phyloP scores from a whole-genome alignment of 23 red algal genomes.

The Gracilariopsis chorda region DNA sequence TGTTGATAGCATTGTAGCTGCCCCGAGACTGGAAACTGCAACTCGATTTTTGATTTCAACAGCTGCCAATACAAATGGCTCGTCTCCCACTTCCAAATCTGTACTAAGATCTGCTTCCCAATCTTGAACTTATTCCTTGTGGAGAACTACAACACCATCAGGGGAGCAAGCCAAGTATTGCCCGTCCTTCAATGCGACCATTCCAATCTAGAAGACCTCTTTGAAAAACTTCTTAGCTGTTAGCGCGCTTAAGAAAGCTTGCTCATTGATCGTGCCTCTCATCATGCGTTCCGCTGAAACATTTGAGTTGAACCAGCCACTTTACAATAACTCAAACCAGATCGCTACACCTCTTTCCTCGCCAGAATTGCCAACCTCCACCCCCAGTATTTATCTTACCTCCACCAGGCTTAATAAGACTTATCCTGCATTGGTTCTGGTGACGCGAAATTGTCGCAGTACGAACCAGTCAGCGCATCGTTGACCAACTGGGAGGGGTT shows the following conservation, averaged over 20 bases:
- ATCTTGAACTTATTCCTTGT: neutral
- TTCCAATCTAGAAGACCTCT: neutral
- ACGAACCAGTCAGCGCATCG: constrained; percentile 9
- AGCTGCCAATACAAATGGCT: neutral
- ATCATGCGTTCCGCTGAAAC: neutral
- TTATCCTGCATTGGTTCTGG: neutral
- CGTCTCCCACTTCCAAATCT: no score
- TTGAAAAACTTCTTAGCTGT: neutral
- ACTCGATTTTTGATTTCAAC: neutral
- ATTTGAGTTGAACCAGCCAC: neutral
- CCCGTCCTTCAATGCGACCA: neutral
- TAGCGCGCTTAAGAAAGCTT: neutral
- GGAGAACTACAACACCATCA: constrained; percentile 1
- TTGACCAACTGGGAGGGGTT: neutral
- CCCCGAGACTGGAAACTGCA: neutral
- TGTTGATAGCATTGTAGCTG: neutral
- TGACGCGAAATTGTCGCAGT: neutral
- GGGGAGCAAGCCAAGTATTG: constrained; percentile 17
- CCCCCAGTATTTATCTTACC: neutral
- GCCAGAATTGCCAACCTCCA: neutral
- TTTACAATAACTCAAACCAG: neutral
- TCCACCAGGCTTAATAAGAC: neutral
- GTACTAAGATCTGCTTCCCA: no score
- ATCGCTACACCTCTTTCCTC: neutral
- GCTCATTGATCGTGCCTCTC: neutral